Percentiles rank a stretch among this genome's conserved stretches.
These are phyloP conservation scores for Rosa hybrid DNA, from an alignment of 331 rosid species.

Conservation along the genomic window DNA sequence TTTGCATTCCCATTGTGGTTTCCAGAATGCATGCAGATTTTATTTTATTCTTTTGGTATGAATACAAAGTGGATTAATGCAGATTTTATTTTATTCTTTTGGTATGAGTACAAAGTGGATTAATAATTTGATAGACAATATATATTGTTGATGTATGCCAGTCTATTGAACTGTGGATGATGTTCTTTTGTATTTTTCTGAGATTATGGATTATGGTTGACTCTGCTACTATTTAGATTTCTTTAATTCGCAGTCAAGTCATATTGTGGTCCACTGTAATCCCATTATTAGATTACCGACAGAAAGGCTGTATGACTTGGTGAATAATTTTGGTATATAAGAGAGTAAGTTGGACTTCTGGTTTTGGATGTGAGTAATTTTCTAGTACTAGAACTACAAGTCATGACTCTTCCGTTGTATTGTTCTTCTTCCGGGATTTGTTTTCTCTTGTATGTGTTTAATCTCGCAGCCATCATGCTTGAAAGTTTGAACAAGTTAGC, in stretches of 20 bases:
- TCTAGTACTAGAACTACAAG: background rate
- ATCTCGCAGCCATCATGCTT: background rate
- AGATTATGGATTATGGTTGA: background rate
- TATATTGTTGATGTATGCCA: background rate
- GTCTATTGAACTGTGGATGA: background rate
- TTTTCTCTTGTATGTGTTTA: background rate
- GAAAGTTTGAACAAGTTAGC: background rate
- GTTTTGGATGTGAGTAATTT: background rate
- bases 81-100: too few species aligned
- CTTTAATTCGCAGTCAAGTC: background rate
- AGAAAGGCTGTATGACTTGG: background rate
- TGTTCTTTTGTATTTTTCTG: background rate
- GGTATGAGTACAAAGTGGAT: background rate
- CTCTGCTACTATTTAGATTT: background rate
- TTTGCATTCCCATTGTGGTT: background rate
- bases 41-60: conserved; percentile 2
- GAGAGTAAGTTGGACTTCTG: background rate
- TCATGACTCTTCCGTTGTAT: background rate
- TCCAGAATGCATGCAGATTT: background rate
- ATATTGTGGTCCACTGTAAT: background rate
- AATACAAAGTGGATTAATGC: background rate
- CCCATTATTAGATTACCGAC: background rate
- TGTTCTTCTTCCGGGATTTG: background rate
- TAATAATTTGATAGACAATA: background rate
- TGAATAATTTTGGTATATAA: background rate